Evolutionary conservation across 164 flowering plant genomes (phyloP).

Genomic region (Vitis cinerea): DNA sequence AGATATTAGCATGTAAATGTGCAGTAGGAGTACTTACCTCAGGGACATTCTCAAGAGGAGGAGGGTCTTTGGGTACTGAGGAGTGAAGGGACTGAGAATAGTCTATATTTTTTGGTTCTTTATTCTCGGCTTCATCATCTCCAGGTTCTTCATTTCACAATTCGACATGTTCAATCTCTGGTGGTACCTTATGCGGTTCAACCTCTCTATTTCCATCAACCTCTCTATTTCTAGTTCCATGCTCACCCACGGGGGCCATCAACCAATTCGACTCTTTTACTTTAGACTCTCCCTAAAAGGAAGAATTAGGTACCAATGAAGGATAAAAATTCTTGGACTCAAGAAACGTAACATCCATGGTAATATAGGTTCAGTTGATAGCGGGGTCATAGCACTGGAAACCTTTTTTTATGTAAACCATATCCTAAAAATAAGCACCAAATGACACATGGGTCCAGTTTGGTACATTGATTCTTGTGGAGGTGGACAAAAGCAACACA

Average conservation of each 20-base stretch:
- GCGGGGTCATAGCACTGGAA: neutral
- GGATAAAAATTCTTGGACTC: constrained; percentile 3
- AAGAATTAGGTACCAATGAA: neutral
- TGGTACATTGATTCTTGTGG: constrained; percentile 8
- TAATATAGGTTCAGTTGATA: constrained; percentile 1
- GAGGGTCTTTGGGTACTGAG: neutral
- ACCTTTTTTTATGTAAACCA: constrained; percentile 7
- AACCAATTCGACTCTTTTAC: constrained; percentile 1
- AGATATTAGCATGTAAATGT: neutral
- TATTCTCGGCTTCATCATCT: neutral
- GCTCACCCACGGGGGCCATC: neutral
- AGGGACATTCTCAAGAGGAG: neutral
- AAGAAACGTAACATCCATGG: too few relatives aligned
- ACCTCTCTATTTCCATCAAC: constrained; percentile 2
- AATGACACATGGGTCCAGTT: constrained; percentile 6
- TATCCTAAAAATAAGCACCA: neutral
- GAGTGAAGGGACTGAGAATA: neutral
- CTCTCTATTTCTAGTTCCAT: neutral
- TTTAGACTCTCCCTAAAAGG: neutral
- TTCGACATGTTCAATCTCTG: constrained; percentile 5
- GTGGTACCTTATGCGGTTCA: constrained; percentile 4
- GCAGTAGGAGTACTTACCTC: neutral
- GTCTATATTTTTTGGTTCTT: neutral
- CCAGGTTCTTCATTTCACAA: neutral
- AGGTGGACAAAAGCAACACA: too few relatives aligned